phyloP scores from a whole-genome alignment of 2,329 filamentous ascomycete species.

The Ophiostoma australiae region DNA sequence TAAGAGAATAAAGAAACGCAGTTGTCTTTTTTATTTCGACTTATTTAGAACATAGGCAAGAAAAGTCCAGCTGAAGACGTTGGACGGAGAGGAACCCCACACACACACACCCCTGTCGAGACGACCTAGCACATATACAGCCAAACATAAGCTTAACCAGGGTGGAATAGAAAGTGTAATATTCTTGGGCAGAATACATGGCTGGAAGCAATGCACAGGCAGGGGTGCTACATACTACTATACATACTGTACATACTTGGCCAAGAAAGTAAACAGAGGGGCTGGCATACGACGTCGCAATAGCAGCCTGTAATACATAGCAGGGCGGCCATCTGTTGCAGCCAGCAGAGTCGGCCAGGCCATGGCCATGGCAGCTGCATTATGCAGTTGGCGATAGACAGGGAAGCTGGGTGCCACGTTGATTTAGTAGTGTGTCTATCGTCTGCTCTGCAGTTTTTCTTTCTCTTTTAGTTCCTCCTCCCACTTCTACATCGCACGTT shows the following conservation, averaged over 20 bases:
- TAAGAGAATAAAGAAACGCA: neutral
- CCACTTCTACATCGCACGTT: neutral
- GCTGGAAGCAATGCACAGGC: neutral
- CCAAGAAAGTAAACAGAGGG: conserved; percentile 7
- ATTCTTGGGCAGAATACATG: conserved; percentile 1
- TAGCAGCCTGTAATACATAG: too few relatives aligned
- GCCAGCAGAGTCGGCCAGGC: neutral
- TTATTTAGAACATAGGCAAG: neutral
- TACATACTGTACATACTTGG: too few relatives aligned
- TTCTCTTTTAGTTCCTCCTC: neutral
- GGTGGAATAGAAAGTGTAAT: neutral
- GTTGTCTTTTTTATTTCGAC: neutral
- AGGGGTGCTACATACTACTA: neutral
- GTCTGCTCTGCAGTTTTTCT: too few relatives aligned
- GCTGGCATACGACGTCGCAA: conserved; percentile 5
- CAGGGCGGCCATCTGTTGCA: neutral
- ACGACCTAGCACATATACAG: neutral
- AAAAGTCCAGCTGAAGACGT: conserved; percentile 4
- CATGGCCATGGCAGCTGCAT: neutral
- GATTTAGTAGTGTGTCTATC: neutral
- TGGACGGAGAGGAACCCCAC: neutral
- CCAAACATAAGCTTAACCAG: conserved; percentile 7
- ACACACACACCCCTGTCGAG: neutral
- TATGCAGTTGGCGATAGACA: neutral
- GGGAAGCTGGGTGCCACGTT: neutral